phyloP scores from a whole-genome alignment of 176 grass and related monocot genomes.

The Eremochloa ophiuroides region DNA sequence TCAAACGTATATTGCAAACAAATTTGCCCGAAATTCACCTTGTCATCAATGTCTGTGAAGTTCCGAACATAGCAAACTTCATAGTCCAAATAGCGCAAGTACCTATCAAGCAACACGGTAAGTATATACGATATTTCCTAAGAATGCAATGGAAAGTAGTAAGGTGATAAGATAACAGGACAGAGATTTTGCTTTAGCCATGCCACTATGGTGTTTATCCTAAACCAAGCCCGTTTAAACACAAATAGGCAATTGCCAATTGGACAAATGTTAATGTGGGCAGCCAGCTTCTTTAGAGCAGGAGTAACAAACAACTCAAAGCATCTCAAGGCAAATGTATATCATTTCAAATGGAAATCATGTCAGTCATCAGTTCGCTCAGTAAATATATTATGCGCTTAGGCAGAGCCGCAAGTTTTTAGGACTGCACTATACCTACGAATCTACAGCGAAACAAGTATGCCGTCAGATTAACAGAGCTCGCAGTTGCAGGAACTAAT shows the following conservation, averaged over 20 bases:
- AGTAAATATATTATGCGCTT: background rate
- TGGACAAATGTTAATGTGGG: background rate
- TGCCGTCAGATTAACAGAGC: background rate
- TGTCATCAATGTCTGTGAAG: conserved; percentile 98
- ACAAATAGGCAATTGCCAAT: background rate
- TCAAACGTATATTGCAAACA: background rate
- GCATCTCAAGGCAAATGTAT: background rate
- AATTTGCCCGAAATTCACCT: conserved; percentile 41
- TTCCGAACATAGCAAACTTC: conserved; percentile 90
- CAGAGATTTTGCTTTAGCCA: background rate
- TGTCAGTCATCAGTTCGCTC: background rate
- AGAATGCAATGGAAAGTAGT: background rate
- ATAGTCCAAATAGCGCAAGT: conserved; percentile 67
- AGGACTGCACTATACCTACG: background rate
- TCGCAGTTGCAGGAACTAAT: background rate
- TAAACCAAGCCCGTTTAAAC: background rate
- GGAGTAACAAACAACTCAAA: background rate
- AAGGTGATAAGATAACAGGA: background rate
- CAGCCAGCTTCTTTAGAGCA: background rate
- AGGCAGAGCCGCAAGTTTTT: background rate
- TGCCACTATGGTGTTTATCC: background rate
- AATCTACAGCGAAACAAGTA: background rate
- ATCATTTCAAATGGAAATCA: background rate
- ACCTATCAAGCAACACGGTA: conserved; percentile 42
- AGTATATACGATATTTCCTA: background rate